A percentile compares a stretch with the other conserved stretches of the same genome.
These are phyloP conservation scores for Zizania latifolia DNA, from an alignment of 176 grass and related monocot species.

Conservation along the genomic window DNA sequence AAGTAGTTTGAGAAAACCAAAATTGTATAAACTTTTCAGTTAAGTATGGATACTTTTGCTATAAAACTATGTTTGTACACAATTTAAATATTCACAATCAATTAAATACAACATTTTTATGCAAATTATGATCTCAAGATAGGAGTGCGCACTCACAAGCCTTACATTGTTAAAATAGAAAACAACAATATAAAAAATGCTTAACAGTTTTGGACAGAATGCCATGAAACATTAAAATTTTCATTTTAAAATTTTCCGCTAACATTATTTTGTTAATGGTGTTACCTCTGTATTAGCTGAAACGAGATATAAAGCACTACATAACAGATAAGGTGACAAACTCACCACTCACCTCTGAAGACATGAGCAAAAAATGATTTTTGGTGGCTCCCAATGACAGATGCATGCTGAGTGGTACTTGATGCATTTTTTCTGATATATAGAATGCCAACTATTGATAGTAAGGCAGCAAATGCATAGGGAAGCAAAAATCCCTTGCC, in stretches of 20 bases:
- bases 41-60: background rate
- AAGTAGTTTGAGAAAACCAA: background rate
- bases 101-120: background rate
- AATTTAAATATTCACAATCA: background rate
- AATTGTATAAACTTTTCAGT: background rate
- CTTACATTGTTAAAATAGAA: background rate
- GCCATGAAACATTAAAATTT: background rate
- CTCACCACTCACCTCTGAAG: constrained; percentile 82
- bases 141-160: background rate
- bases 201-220: background rate
- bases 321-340: constrained; percentile 18
- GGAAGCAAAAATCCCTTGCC: constrained; percentile 41
- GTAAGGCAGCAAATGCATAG: constrained; percentile 50
- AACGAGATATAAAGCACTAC: constrained; percentile 4
- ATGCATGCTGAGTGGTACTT: constrained; percentile 52
- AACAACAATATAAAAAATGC: background rate
- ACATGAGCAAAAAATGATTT: constrained; percentile 93
- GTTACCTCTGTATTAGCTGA: background rate
- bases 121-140: background rate
- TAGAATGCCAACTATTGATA: constrained; percentile 60
- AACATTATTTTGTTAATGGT: background rate
- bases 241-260: background rate
- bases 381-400: constrained; percentile 67
- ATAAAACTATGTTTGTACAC: background rate
- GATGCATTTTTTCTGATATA: constrained; percentile 79